Conservation (phyloP, 768 basidiomycete genomes). For the Lactarius deliciosus region DNA sequence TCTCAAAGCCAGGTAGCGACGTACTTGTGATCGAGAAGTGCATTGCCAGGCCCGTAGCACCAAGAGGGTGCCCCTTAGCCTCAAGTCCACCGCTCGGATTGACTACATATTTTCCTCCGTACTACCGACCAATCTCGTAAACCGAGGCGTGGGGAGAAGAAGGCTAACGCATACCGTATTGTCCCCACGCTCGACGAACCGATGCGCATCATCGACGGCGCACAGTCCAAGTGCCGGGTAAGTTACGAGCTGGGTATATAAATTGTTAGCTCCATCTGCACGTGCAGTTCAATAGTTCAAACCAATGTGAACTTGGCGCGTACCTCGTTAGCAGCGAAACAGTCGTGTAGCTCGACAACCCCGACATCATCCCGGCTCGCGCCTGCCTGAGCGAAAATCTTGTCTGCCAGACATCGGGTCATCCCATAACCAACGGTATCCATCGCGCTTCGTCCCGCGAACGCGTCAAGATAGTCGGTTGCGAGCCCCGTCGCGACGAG, state of each 20-base stretch:
- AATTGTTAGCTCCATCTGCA: too few relatives aligned
- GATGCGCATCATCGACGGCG: conserved; percentile 61
- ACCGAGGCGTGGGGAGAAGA: not conserved
- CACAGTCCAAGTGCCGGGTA: conserved; percentile 82
- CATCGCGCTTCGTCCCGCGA: conserved; percentile 70
- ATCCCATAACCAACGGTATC: conserved; percentile 80
- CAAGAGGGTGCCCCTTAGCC: conserved; percentile 84
- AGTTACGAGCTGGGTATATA: conserved; percentile 61
- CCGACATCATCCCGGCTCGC: conserved; percentile 54
- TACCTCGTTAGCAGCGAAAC: conserved; percentile 82
- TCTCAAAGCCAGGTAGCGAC: conserved; percentile 29
- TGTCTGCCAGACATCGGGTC: conserved; percentile 59
- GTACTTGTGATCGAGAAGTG: conserved; percentile 81
- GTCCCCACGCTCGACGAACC: conserved; percentile 70
- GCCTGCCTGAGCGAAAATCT: conserved; percentile 69
- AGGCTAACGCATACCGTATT: conserved; percentile 57
- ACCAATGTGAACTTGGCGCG: conserved; percentile 11
- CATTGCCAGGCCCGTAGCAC: conserved; percentile 83
- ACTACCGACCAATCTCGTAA: conserved; percentile 43
- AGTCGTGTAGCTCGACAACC: conserved; percentile 78
- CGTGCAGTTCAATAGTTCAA: not conserved
- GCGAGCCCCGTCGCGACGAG: conserved; percentile 63
- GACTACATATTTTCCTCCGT: conserved; percentile 81
- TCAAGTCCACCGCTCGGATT: conserved; percentile 86
- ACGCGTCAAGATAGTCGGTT: conserved; percentile 66